Conservation (phyloP, 2,329 filamentous ascomycete species). For the Talaromyces verruculosus region DNA sequence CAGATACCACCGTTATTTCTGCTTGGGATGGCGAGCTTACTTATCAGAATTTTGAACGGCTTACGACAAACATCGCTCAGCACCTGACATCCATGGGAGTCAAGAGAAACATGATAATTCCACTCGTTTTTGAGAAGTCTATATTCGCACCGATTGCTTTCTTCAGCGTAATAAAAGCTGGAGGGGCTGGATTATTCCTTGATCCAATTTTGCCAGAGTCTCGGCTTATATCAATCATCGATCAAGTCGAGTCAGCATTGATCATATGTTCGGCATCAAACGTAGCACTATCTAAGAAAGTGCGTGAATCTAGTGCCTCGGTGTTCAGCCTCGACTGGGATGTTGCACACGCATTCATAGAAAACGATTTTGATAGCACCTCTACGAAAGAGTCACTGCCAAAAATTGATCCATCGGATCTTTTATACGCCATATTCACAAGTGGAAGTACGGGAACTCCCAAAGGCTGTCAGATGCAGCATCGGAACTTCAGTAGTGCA, state of each 20-base stretch:
- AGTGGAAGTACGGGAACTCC: slow-evolving; percentile 53
- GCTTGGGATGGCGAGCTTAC: slow-evolving; percentile 24
- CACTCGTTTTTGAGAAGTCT: slow-evolving; percentile 17
- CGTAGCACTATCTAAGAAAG: not conserved
- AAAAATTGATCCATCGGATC: slow-evolving; percentile 3
- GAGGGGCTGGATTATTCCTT: slow-evolving; percentile 9
- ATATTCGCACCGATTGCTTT: slow-evolving; percentile 6
- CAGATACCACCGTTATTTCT: slow-evolving; percentile 15
- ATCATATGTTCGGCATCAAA: slow-evolving; percentile 3
- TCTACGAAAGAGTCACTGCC: not conserved
- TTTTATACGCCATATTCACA: slow-evolving; percentile 55
- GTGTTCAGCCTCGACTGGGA: not conserved
- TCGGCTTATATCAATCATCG: slow-evolving; percentile 7
- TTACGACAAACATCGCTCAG: slow-evolving; percentile 27
- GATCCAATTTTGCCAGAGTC: slow-evolving; percentile 11
- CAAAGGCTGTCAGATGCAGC: slow-evolving; percentile 59
- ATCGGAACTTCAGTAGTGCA: slow-evolving; percentile 32
- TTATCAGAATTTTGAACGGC: slow-evolving; percentile 18
- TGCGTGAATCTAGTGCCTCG: not conserved
- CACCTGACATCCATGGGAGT: slow-evolving; percentile 6
- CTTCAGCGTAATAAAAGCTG: slow-evolving; percentile 18
- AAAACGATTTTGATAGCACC: not conserved
- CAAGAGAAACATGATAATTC: slow-evolving; percentile 7
- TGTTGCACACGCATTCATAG: not conserved
- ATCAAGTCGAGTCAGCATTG: not conserved